A percentile compares a stretch with the other conserved stretches of the same genome.
Evolutionary conservation across 768 basidiomycete genomes (phyloP).

Genomic region (Auriscalpium orientale): DNA sequence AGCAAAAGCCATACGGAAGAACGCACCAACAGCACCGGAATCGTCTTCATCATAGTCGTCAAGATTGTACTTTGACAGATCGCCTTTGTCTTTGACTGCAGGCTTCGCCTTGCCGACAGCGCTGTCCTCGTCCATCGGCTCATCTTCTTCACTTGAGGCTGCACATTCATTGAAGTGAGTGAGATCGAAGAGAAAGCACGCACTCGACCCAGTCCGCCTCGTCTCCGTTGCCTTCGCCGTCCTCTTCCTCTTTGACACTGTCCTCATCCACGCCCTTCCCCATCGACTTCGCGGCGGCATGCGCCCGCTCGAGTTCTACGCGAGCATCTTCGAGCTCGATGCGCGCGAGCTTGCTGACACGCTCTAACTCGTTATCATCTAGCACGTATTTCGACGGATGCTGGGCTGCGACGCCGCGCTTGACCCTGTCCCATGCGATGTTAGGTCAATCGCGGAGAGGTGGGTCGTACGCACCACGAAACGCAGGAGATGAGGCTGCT

Average conservation of each 20-base stretch:
- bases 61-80: slow-evolving; percentile 81
- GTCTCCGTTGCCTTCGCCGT: slow-evolving; percentile 38
- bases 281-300: slow-evolving; percentile 67
- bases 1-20: not conserved
- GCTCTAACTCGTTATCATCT: slow-evolving; percentile 82
- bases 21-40: slow-evolving; percentile 30
- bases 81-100: slow-evolving; percentile 28
- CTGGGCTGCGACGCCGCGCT: slow-evolving; percentile 63
- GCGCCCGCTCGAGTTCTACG: slow-evolving; percentile 75
- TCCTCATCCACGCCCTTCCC: slow-evolving; percentile 57
- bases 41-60: slow-evolving; percentile 86
- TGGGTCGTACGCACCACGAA: slow-evolving; percentile 36
- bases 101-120: slow-evolving; percentile 31
- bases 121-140: slow-evolving; percentile 51
- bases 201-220: slow-evolving; percentile 79
- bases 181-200: slow-evolving; percentile 30
- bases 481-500: slow-evolving; percentile 70
- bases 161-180: slow-evolving; percentile 26
- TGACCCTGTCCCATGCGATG: slow-evolving; percentile 45
- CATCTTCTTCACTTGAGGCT: slow-evolving; percentile 37
- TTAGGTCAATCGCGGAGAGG: not conserved
- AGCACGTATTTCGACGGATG: slow-evolving; percentile 85
- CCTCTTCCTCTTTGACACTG: slow-evolving; percentile 51
- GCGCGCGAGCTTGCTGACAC: slow-evolving; percentile 80
- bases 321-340: slow-evolving; percentile 89